These are phyloP conservation scores for Fusarium sp. DNA, from an alignment of 2,329 filamentous ascomycete genomes.

Conservation along the genomic window DNA sequence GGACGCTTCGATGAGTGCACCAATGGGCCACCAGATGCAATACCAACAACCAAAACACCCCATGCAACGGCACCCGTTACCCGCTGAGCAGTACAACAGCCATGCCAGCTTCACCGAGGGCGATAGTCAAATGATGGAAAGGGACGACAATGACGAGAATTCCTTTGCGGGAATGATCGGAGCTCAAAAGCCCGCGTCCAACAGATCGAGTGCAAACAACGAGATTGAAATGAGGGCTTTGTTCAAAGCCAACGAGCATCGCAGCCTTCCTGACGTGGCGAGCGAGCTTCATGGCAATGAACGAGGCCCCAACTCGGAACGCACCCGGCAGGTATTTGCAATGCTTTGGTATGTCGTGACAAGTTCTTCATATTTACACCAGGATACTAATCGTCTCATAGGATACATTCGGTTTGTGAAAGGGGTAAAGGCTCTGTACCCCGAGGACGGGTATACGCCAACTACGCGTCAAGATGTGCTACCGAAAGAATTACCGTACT, in stretches of 20 bases:
- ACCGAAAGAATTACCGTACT: conserved; percentile 94
- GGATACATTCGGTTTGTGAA: conserved; percentile 79
- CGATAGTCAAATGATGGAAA: conserved; percentile 71
- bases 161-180: conserved; percentile 59
- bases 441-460: conserved; percentile 91
- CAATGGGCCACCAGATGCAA: conserved; percentile 57
- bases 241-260: conserved; percentile 75
- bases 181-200: conserved; percentile 68
- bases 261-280: conserved; percentile 78
- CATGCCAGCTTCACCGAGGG: conserved; percentile 68
- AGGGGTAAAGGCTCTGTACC: conserved; percentile 88
- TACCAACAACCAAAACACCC: conserved; percentile 56
- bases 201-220: conserved; percentile 80
- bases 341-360: conserved; percentile 79
- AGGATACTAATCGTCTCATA: conserved; percentile 51
- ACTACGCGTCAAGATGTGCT: conserved; percentile 92
- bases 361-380: conserved; percentile 20
- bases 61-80: conserved; percentile 64
- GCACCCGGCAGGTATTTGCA: conserved; percentile 86
- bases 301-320: conserved; percentile 82
- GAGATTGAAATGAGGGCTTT: conserved; percentile 84
- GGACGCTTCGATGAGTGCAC: conserved; percentile 59
- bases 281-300: conserved; percentile 83
- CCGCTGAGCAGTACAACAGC: conserved; percentile 64
- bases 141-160: conserved; percentile 70